phyloP scores from a whole-genome alignment of 495 filamentous ascomycete species.

The Emericellopsis terricola region DNA sequence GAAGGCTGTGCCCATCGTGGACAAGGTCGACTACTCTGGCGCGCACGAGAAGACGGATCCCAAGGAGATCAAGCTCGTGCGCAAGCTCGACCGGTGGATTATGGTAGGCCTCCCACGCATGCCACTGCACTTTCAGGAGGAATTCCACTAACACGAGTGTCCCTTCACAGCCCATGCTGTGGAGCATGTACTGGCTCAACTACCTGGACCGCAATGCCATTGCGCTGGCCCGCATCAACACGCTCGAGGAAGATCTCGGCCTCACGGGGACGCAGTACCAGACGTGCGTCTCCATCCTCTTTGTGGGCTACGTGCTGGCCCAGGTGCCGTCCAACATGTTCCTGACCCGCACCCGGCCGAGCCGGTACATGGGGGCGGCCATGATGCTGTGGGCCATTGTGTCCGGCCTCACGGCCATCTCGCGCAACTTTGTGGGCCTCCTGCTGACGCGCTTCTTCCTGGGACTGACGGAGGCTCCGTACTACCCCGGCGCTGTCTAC shows the following conservation, averaged over 20 bases:
- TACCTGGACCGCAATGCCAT: slow-evolving; percentile 27
- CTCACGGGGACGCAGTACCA: slow-evolving; percentile 33
- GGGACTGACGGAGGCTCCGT: slow-evolving; percentile 40
- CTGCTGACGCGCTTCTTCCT: slow-evolving; percentile 44
- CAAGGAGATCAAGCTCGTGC: slow-evolving; percentile 23
- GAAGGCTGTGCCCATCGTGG: neutral
- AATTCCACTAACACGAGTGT: neutral
- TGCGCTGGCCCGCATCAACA: slow-evolving; percentile 22
- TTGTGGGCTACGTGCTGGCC: slow-evolving; percentile 37
- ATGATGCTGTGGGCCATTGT: slow-evolving; percentile 48
- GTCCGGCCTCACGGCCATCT: slow-evolving; percentile 35
- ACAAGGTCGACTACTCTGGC: neutral
- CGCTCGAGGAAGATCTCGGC: slow-evolving; percentile 23
- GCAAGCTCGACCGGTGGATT: slow-evolving; percentile 29
- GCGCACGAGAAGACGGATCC: slow-evolving; percentile 17
- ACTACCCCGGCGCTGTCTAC: slow-evolving; percentile 28
- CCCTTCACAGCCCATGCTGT: neutral
- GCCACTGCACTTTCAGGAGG: too few relatives aligned
- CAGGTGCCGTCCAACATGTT: slow-evolving; percentile 39
- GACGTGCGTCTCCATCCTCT: slow-evolving; percentile 36
- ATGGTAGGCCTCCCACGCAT: slow-evolving; percentile 23
- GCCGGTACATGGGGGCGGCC: slow-evolving; percentile 32
- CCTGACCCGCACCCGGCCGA: slow-evolving; percentile 26
- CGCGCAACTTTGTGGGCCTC: slow-evolving; percentile 33
- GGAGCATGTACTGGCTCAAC: slow-evolving; percentile 23